These are phyloP conservation scores for Saccharomyces hybrid DNA, from an alignment of 1,139 yeast genomes.

Conservation along the genomic window DNA sequence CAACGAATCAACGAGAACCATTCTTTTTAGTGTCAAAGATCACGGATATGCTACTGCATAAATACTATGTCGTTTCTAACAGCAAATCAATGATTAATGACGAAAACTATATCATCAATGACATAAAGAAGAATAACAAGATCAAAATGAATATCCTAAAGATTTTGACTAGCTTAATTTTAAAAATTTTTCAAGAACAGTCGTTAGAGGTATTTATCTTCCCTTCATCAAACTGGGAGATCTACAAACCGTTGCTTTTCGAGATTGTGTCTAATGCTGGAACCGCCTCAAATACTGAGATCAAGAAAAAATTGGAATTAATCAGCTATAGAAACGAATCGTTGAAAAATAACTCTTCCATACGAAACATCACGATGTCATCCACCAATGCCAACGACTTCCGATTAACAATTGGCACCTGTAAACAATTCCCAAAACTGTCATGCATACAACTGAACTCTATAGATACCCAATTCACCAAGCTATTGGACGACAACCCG, in stretches of 20 bases:
- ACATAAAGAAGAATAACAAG: conserved; percentile 33
- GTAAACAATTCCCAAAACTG: neutral
- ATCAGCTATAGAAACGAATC: conserved; percentile 67
- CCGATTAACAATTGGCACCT: neutral
- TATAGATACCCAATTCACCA: conserved; percentile 23
- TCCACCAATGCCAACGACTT: neutral
- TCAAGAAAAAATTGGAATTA: conserved; percentile 48
- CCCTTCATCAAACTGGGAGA: conserved; percentile 58
- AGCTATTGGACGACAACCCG: conserved; percentile 23
- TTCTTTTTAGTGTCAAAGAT: conserved; percentile 49
- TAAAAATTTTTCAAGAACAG: conserved; percentile 47
- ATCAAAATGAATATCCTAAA: conserved; percentile 25
- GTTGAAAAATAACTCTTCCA: conserved; percentile 45
- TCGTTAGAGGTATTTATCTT: conserved; percentile 64
- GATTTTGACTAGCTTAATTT: conserved; percentile 34
- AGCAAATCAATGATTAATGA: conserved; percentile 33
- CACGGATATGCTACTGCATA: conserved; percentile 46
- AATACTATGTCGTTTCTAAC: conserved; percentile 28
- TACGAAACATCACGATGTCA: conserved; percentile 2
- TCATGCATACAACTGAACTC: conserved; percentile 11
- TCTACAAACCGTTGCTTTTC: conserved; percentile 47
- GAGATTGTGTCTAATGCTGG: conserved; percentile 34
- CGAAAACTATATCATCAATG: conserved; percentile 33
- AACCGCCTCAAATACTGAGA: conserved; percentile 30
- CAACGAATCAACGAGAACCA: conserved; percentile 8